Evolutionary conservation across 2,329 filamentous ascomycete species (phyloP).

Genomic region (Sporothrix pseudoabietina): DNA sequence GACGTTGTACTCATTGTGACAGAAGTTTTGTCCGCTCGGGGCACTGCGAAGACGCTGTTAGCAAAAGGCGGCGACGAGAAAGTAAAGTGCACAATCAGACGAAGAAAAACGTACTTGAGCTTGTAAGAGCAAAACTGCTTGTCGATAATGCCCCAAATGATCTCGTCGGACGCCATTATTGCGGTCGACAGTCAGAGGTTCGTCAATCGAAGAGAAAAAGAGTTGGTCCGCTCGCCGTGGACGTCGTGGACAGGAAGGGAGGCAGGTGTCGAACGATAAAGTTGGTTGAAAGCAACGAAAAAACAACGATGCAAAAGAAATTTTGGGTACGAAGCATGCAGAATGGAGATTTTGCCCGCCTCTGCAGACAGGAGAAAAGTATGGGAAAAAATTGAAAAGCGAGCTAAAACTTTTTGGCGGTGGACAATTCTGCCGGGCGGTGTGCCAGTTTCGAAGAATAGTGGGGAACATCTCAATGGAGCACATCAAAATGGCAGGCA

Average conservation of each 20-base stretch:
- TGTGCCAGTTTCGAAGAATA: neutral
- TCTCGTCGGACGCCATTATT: conserved; percentile 88
- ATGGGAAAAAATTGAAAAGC: conserved; percentile 20
- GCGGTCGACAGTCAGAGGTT: neutral
- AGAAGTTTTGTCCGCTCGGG: conserved; percentile 88
- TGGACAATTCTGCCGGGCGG: conserved; percentile 23
- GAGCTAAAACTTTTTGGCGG: conserved; percentile 27
- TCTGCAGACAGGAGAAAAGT: neutral
- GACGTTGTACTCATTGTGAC: conserved; percentile 81
- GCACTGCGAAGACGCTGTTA: conserved; percentile 37
- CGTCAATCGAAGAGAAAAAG: neutral
- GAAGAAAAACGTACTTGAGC: conserved; percentile 65
- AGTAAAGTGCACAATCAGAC: neutral
- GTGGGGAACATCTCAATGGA: neutral
- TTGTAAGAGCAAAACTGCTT: conserved; percentile 95
- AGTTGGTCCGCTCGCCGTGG: neutral
- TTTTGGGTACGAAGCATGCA: neutral
- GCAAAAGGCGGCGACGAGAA: conserved; percentile 15
- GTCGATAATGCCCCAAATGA: conserved; percentile 96
- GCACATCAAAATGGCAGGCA: neutral
- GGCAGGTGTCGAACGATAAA: neutral
- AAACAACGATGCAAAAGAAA: neutral
- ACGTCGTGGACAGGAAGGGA: neutral
- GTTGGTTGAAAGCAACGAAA: neutral
- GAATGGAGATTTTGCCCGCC: neutral